Evolutionary conservation across 371 early-diverging fungal genomes (phyloP), one percentile per base, ranked within the genome.

Genomic region (Sporodiniella umbellata): DNA sequence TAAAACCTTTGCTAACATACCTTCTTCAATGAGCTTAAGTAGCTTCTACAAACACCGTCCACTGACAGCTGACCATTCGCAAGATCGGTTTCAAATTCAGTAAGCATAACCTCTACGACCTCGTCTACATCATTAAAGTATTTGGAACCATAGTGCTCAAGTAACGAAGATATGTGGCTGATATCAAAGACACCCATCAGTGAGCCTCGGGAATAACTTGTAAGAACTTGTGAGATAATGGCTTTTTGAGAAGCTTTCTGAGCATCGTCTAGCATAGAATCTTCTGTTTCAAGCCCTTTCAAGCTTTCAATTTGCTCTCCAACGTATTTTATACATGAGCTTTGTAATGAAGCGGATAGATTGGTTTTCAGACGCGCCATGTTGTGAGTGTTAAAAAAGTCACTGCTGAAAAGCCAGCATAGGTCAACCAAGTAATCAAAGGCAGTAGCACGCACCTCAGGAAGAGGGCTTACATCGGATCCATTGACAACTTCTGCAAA

Each of bases 371-470:
- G 47, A 7, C 62, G 49, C 11, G 60, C 57, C n/a, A 74, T 51
- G 12, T 62, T 64, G 10, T 40, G 35, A 5, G 48, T 50, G 18
- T 51, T 61, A 60, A 79, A 80, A 44, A 79, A 49, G 14, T 80
- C 78, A 15, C 75, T 74, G 2, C 72, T 68, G 58, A 82, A 81
- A 5, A 84, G 51, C 80, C 80, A 80, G 51, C 79, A 78, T 0
- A 79, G 46, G 46, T 81, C 81, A 7, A 81, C 67, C 21, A 81
- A 26, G 25, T 66, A 62, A 25, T 71, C 72, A 53, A 79, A 79
- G 10, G 79, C 65, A 21, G 49, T 42, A 5, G 45, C 51, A 38
- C 56, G 58, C 1, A 69, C 53, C 18, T 58, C 59, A 22, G 56
- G 33, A 2, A 62, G 19, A 0, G 67, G 67, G 11, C 38, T 60